These are phyloP conservation scores for Penicillium sp. DNA, from an alignment of 2,329 filamentous ascomycete genomes.

Conservation along the genomic window DNA sequence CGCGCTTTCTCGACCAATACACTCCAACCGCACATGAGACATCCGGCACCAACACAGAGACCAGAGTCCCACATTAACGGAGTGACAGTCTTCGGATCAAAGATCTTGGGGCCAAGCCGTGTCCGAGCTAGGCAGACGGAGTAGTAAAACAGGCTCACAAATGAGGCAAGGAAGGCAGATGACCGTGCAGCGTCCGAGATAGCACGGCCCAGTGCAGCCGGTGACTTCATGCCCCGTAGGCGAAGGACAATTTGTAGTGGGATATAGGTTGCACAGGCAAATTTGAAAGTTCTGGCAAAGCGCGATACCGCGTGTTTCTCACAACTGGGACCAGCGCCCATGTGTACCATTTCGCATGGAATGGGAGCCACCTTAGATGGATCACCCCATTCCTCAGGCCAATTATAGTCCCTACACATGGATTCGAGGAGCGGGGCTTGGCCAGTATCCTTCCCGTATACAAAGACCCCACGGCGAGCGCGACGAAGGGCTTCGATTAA, in stretches of 20 bases:
- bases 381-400: conserved; percentile 71
- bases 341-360: conserved; percentile 81
- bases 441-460: conserved; percentile 72
- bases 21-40: conserved; percentile 77
- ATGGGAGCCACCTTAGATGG: conserved; percentile 68
- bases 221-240: conserved; percentile 51
- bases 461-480: conserved; percentile 61
- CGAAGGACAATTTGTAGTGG: conserved; percentile 69
- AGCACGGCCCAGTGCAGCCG: conserved; percentile 50
- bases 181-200: conserved; percentile 64
- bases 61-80: conserved; percentile 58
- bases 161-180: conserved; percentile 73
- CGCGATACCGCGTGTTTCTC: conserved; percentile 70
- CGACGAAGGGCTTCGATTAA: conserved; percentile 72
- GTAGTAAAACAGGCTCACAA: conserved; percentile 81
- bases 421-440: conserved; percentile 65
- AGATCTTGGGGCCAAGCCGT: conserved; percentile 66
- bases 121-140: conserved; percentile 76
- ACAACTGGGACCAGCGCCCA: conserved; percentile 68
- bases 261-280: conserved; percentile 74
- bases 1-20: conserved; percentile 67
- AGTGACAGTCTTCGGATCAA: conserved; percentile 56
- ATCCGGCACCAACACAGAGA: conserved; percentile 70
- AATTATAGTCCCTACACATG: conserved; percentile 70
- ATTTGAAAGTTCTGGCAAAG: conserved; percentile 68